Percentiles rank a stretch among this genome's conserved stretches.
Conservation (phyloP, 306 rosid species). For the Casuarina glauca region DNA sequence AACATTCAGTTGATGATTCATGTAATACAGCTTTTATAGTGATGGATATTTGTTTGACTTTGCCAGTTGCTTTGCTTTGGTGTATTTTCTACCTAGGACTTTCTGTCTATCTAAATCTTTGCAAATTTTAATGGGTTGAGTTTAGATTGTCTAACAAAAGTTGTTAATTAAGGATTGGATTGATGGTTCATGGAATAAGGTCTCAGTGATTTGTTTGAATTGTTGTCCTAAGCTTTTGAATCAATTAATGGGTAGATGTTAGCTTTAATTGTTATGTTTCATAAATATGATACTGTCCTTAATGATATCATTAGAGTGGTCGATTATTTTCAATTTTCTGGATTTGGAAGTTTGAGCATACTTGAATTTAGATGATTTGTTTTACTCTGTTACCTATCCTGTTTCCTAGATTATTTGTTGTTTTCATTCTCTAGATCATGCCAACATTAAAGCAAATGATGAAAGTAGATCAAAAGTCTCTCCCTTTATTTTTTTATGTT, state of each 20-base stretch:
- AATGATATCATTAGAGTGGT: neutral
- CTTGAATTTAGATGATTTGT: slow-evolving; percentile 2
- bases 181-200: neutral
- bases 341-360: slow-evolving; percentile 6
- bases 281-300: neutral
- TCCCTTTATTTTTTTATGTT: neutral
- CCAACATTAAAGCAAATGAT: neutral
- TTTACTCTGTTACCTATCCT: slow-evolving; percentile 10
- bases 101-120: too few species aligned
- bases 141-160: too few species aligned
- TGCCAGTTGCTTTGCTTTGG: too few species aligned
- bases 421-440: neutral
- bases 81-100: too few species aligned
- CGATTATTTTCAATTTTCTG: neutral
- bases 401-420: neutral
- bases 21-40: too few species aligned
- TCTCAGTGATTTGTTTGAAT: neutral
- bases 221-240: slow-evolving; percentile 4
- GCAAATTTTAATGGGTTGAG: too few species aligned
- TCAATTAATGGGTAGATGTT: neutral
- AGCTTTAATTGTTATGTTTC: neutral
- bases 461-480: neutral
- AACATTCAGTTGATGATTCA: neutral
- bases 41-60: too few species aligned
- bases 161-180: neutral